Evolutionary conservation across 1,284 basidiomycete genomes (phyloP).

Genomic region (Pseudozyma thailandica): DNA sequence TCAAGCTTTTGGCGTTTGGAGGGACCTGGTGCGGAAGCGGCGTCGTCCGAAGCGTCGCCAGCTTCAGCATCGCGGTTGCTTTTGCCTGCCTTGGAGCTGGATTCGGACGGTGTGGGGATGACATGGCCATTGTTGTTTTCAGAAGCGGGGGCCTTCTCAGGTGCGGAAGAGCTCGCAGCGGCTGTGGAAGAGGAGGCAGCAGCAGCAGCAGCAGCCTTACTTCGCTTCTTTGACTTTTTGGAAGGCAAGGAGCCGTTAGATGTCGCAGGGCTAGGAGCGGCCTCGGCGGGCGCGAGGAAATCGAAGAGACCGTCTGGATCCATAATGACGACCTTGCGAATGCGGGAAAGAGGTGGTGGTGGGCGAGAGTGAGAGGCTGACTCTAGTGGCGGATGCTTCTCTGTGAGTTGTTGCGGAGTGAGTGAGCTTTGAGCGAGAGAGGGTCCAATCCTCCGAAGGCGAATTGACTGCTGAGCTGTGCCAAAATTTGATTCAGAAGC

Average conservation of each 20-base stretch:
- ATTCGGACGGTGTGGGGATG: background rate
- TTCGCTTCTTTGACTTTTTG: slow-evolving; percentile 47
- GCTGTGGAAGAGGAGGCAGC: slow-evolving; percentile 14
- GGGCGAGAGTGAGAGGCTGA: background rate
- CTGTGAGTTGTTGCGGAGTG: background rate
- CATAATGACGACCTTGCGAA: slow-evolving; percentile 11
- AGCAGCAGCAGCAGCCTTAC: slow-evolving; percentile 24
- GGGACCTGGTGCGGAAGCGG: slow-evolving; percentile 26
- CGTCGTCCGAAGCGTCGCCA: slow-evolving; percentile 14
- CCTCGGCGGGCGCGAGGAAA: slow-evolving; percentile 43
- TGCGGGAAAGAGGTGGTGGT: slow-evolving; percentile 4
- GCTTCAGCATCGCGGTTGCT: slow-evolving; percentile 6
- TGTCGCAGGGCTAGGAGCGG: slow-evolving; percentile 25
- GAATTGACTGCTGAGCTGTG: slow-evolving; percentile 16
- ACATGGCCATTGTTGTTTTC: slow-evolving; percentile 5
- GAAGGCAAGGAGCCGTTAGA: slow-evolving; percentile 32
- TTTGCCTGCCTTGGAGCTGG: background rate
- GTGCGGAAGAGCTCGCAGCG: background rate
- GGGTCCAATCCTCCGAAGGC: slow-evolving; percentile 2
- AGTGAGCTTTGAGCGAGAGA: background rate
- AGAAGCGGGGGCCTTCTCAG: background rate
- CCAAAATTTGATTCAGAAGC: background rate
- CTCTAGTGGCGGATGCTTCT: background rate
- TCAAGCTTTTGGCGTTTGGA: slow-evolving; percentile 45
- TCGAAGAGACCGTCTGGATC: slow-evolving; percentile 56